These are phyloP conservation scores for Thyridium curvatum DNA, from an alignment of 2,329 filamentous ascomycete species.

Conservation along the genomic window DNA sequence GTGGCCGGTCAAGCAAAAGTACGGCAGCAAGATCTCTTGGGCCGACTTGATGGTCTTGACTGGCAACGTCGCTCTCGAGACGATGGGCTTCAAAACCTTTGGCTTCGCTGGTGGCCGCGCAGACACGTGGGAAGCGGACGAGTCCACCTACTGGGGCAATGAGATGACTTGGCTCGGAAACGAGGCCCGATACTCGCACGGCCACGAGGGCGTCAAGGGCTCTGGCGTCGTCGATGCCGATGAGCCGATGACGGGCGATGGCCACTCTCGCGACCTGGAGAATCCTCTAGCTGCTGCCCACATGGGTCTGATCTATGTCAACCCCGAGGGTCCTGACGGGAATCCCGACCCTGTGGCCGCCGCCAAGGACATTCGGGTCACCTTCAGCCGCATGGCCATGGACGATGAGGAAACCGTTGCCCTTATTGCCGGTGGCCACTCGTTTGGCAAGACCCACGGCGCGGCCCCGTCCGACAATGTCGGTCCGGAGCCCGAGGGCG, in stretches of 20 bases:
- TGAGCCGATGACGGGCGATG: constrained; percentile 26
- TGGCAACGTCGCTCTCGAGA: constrained; percentile 72
- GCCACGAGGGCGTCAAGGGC: constrained; percentile 39
- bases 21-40: constrained; percentile 78
- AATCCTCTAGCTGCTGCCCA: constrained; percentile 60
- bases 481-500: constrained; percentile 60
- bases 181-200: constrained; percentile 59
- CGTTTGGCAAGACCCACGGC: constrained; percentile 77
- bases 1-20: constrained; percentile 82
- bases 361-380: constrained; percentile 65
- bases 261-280: constrained; percentile 60
- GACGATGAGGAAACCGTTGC: constrained; percentile 77
- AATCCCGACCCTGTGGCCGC: constrained; percentile 63
- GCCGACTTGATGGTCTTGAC: constrained; percentile 65
- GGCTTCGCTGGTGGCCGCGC: constrained; percentile 68
- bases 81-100: constrained; percentile 68
- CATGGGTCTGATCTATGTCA: constrained; percentile 78
- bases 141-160: constrained; percentile 71
- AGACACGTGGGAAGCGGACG: constrained; percentile 70
- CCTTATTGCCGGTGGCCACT: constrained; percentile 71
- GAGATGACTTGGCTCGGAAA: constrained; percentile 73
- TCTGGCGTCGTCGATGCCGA: no score
- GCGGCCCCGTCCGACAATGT: constrained; percentile 59
- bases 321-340: constrained; percentile 72
- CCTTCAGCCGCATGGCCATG: constrained; percentile 78